Base-by-base conservation (phyloP, 495 filamentous ascomycete genomes). In the Xylaria nigripes region DNA sequence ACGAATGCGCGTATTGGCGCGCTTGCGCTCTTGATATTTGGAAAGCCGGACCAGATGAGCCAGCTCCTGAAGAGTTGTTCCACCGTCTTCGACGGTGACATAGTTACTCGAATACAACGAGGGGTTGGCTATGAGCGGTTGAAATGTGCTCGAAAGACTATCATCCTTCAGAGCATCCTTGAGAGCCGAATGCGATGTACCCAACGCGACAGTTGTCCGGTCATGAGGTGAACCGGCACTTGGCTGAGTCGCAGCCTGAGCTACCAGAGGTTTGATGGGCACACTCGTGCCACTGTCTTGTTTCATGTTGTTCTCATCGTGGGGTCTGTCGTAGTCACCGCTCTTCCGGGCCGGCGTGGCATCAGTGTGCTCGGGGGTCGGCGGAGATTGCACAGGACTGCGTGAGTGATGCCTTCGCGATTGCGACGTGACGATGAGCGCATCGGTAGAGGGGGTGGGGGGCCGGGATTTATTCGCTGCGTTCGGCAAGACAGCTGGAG, bases 1-100 rank as follows among this genome's bases (percentile, higher is more conserved):
- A 55, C 86, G 81, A 47, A 80, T 72, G 49, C 83, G 79, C 15
- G 81, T 81, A 61, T 85, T 83, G 55, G 75, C 69, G 68, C 83
- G 77, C 68, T 85, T 82, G 71, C 82, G 81, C 73, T 85, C 83
- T 65, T 88, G 86, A 67, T 88, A 87, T 55, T 79, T 81, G 61
- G 84, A 84, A 48, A 86, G 70, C 42, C 84, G 77, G 56, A 87
- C 81, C 50, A 88, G 61, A 64, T 86, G 82, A 34, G 86, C 83
- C 50, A 90, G 77, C 64, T 88, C 84, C 62, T 84, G 78, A 44
- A 89, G 71, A 21, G 82, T 81, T 32, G 84, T 86, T 34, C 80
- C 73, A 25, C 77, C 72, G 29, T 62, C 67, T 43, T 77, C 70
- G 42, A 72, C 70, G 48, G 69, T 68, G 45, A 77, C 61, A 47